A percentile compares a stretch with the other conserved stretches of the same genome.
Conservation (phyloP, 2,329 filamentous ascomycete species). For the Aspergillus floridensis region DNA sequence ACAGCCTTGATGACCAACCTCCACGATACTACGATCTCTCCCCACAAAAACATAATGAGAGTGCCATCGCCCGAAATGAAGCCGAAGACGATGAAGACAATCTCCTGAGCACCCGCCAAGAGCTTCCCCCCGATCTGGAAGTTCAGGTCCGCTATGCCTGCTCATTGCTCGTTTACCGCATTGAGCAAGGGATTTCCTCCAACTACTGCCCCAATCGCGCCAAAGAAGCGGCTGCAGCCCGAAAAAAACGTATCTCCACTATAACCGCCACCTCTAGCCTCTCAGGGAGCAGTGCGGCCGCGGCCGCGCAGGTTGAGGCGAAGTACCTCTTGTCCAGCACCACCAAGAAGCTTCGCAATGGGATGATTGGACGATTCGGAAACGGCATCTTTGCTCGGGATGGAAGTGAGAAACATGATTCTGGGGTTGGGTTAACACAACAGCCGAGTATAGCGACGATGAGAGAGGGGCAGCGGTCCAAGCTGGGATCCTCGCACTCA, state of each 20-base stretch:
- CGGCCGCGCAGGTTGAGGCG: slow-evolving; percentile 10
- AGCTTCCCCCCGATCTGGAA: slow-evolving; percentile 33
- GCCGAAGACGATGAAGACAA: background rate
- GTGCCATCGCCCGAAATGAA: background rate
- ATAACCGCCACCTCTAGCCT: background rate
- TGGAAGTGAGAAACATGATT: slow-evolving; percentile 21
- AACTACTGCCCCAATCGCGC: background rate
- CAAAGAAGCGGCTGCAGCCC: background rate
- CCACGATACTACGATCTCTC: slow-evolving; percentile 32
- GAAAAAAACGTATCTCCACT: background rate
- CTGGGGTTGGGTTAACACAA: slow-evolving; percentile 21
- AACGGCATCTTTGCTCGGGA: background rate
- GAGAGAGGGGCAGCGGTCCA: background rate
- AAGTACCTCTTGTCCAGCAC: slow-evolving; percentile 10
- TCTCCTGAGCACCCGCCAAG: slow-evolving; percentile 22
- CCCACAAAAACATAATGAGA: background rate
- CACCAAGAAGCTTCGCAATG: background rate
- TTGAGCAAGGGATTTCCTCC: slow-evolving; percentile 24
- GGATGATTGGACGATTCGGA: background rate
- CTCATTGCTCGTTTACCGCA: slow-evolving; percentile 29
- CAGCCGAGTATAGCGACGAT: slow-evolving; percentile 20
- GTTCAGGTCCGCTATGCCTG: slow-evolving; percentile 37
- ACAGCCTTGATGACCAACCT: slow-evolving; percentile 9
- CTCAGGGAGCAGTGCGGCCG: background rate
- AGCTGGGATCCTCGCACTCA: background rate